Conservation (phyloP, 2,329 filamentous ascomycete genomes). For the Fusarium sp. region DNA sequence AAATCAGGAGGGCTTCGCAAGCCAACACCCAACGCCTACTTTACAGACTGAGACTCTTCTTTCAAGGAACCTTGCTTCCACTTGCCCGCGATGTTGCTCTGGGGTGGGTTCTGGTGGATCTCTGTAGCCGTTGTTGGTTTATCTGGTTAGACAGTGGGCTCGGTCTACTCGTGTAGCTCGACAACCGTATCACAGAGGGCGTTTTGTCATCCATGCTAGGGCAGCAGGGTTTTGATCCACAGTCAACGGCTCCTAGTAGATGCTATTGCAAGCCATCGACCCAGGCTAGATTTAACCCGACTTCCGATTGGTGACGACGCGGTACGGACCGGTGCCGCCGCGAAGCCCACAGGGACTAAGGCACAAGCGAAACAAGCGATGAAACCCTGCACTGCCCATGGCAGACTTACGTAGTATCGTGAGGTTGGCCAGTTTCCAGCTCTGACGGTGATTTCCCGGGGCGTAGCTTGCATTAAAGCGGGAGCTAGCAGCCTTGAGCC, state of each 20-base stretch:
- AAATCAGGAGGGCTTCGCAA: neutral
- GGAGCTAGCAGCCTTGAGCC: neutral
- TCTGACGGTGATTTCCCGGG: neutral
- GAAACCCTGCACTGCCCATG: neutral
- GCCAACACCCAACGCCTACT: neutral
- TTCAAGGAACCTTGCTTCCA: neutral
- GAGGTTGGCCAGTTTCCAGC: neutral
- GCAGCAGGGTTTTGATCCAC: neutral
- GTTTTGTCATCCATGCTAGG: neutral
- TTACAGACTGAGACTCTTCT: neutral
- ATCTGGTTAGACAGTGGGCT: neutral
- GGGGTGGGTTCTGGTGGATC: neutral
- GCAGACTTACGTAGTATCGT: neutral
- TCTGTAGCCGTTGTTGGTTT: neutral
- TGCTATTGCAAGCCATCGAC: neutral
- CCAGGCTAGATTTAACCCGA: neutral
- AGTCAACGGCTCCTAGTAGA: neutral
- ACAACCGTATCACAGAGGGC: conserved; percentile 1
- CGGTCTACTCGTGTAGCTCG: neutral
- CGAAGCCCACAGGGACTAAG: neutral
- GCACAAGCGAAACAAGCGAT: neutral
- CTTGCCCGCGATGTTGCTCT: neutral
- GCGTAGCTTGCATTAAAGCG: neutral
- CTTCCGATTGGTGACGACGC: neutral
- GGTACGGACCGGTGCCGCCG: neutral